Evolutionary conservation across 2,329 filamentous ascomycete species (phyloP), one percentile per base, ranked within the genome.

Genomic region (Trichoderma sp.): DNA sequence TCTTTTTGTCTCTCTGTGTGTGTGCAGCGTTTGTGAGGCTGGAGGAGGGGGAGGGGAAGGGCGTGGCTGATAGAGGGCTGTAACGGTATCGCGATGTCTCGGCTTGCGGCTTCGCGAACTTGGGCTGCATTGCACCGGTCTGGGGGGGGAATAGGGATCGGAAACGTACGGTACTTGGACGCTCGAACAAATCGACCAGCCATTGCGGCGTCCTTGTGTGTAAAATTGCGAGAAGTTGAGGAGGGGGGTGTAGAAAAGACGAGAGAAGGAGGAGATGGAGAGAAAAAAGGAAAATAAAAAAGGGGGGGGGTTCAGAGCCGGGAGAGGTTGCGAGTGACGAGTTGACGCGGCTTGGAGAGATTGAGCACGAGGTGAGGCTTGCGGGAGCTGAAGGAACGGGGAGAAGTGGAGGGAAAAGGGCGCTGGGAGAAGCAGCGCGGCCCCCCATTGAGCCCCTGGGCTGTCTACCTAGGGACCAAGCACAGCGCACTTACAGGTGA

Each of bases 121-220:
- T 39, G 28, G 28, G 28, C 7, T 30, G 30, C 10, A 14, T 3
- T 12, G 34, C 34, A 3, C 10, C 34, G 10, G 2, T 10, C 3
- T 39, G 3, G 10, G 34, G 34, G 34, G 34, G 34, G 4, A 39
- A 39, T 39, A 39, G 10, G 10, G 34, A 14, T 12, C 62, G 9
- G n/a, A 12, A 21, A 81, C 85, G 74, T 81, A 89, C 86, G 86
- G 79, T 88, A 89, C 75, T 89, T 89, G 77, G 86, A 89, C 78
- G 85, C 83, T 78, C 86, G 83, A 77, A 88, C 86, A 76, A 89
- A 89, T 75, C 86, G 85, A 76, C 84, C 83, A 75, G 85, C 79
- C 85, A 88, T 88, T 76, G 72, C 74, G 71, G 67, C 66, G 41
- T 68, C 45, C 45, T 66, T 39, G 34, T 3, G 21, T 55, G 51